These are phyloP conservation scores for Sicyos baderoa DNA, from an alignment of 306 rosid genomes.

Conservation along the genomic window DNA sequence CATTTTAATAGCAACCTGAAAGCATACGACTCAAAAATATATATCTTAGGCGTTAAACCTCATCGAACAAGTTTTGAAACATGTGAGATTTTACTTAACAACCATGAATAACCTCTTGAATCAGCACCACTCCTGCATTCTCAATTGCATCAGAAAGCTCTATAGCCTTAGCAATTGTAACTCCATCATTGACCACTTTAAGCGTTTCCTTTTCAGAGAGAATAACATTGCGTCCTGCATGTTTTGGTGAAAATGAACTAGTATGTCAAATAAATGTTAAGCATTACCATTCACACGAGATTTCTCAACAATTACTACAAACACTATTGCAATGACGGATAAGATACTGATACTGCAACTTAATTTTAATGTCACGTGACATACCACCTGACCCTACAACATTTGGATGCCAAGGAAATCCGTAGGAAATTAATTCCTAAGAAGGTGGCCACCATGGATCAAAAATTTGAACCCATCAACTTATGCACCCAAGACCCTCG, in stretches of 20 bases:
- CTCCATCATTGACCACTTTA: constrained; percentile 81
- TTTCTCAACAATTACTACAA: not conserved
- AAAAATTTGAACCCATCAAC: too few relatives aligned
- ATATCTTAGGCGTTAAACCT: constrained; percentile 12
- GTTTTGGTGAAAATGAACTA: not conserved
- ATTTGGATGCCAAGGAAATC: too few relatives aligned
- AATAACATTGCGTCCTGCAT: constrained; percentile 87
- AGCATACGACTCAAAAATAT: constrained; percentile 23
- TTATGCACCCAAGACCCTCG: too few relatives aligned
- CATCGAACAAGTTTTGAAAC: not conserved
- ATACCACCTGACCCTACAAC: too few relatives aligned
- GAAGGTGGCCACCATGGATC: too few relatives aligned
- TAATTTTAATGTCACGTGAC: too few relatives aligned
- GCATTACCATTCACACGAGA: not conserved
- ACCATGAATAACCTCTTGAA: constrained; percentile 87
- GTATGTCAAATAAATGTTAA: not conserved
- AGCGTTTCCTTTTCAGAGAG: constrained; percentile 62
- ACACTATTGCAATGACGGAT: not conserved
- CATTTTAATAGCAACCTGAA: constrained; percentile 90
- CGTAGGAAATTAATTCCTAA: too few relatives aligned
- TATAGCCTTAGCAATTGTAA: constrained; percentile 81
- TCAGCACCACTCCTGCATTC: constrained; percentile 91
- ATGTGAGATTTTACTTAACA: constrained; percentile 34
- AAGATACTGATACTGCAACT: not conserved
- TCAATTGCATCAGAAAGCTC: constrained; percentile 80